phyloP scores from a whole-genome alignment of 768 basidiomycete species.

The Guyanaporus albipodus region DNA sequence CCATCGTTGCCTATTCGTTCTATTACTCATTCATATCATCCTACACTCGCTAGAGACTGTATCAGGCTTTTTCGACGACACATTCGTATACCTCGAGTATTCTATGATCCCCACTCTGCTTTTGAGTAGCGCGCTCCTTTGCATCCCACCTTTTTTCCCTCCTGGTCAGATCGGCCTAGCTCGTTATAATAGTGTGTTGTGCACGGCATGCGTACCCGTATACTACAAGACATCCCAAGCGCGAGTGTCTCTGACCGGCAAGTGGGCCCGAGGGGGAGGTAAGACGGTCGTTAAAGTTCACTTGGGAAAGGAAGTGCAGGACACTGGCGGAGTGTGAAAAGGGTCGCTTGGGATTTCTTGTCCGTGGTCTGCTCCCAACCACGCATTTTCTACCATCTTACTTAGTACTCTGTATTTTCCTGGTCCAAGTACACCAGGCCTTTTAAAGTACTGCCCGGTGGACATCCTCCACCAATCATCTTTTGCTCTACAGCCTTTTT shows the following conservation, averaged over 20 bases:
- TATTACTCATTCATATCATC: slow-evolving; percentile 1
- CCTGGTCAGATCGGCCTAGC: slow-evolving; percentile 3
- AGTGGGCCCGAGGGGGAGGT: slow-evolving; percentile 1
- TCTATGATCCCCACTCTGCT: slow-evolving; percentile 25
- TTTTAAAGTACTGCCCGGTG: slow-evolving; percentile 32
- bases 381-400: slow-evolving; percentile 34
- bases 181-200: slow-evolving; percentile 18
- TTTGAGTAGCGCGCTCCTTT: slow-evolving; percentile 11
- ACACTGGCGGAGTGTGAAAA: slow-evolving; percentile 34
- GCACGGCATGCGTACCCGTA: slow-evolving; percentile 12
- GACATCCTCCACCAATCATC: slow-evolving; percentile 32
- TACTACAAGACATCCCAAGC: slow-evolving; percentile 12
- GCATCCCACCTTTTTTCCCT: slow-evolving; percentile 12
- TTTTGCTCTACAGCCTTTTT: slow-evolving; percentile 24
- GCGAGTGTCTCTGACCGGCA: too few relatives aligned
- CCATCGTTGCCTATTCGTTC: slow-evolving; percentile 10
- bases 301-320: slow-evolving; percentile 25
- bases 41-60: slow-evolving; percentile 24
- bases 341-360: slow-evolving; percentile 23
- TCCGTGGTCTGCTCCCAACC: slow-evolving; percentile 28
- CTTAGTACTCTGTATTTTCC: slow-evolving; percentile 37
- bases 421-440: slow-evolving; percentile 33
- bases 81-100: slow-evolving; percentile 25
- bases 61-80: slow-evolving; percentile 17
- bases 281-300: slow-evolving; percentile 9